phyloP scores from a whole-genome alignment of 208 protist species.

The Herpetomonas samuelpessoai region DNA sequence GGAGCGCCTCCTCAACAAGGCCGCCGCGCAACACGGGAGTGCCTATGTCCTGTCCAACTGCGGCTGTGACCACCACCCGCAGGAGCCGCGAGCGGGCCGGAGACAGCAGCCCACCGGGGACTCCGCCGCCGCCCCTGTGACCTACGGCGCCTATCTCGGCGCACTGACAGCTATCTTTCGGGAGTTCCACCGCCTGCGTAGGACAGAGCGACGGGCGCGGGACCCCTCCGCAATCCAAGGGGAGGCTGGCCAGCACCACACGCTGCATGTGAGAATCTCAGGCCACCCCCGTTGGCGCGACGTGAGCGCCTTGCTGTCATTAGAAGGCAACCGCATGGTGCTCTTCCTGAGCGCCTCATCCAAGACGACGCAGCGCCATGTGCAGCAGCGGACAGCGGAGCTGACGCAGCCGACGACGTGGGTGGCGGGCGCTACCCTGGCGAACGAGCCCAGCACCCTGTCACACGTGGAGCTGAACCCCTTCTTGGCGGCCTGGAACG shows the following conservation, averaged over 20 bases:
- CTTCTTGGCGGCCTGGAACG: constrained; percentile 50
- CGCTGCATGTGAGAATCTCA: constrained; percentile 36
- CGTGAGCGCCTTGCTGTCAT: constrained; percentile 38
- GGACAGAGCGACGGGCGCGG: neutral
- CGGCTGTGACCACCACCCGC: neutral
- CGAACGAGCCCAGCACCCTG: constrained; percentile 34
- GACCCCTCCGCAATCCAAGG: too few relatives aligned
- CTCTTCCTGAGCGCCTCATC: constrained; percentile 61
- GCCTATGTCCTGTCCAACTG: neutral
- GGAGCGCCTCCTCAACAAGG: neutral
- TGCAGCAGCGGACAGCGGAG: constrained; percentile 23
- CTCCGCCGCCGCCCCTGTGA: neutral
- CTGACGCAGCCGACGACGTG: constrained; percentile 36
- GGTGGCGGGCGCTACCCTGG: constrained; percentile 49
- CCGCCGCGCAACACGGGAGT: neutral
- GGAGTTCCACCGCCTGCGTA: constrained; percentile 17
- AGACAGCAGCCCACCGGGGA: neutral
- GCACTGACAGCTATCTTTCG: constrained; percentile 18
- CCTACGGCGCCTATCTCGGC: constrained; percentile 19
- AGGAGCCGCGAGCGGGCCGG: neutral
- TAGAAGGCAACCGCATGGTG: constrained; percentile 51
- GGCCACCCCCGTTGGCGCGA: constrained; percentile 56
- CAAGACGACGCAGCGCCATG: constrained; percentile 51
- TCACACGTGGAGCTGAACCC: constrained; percentile 32
- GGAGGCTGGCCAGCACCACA: constrained; percentile 18